phyloP scores from a whole-genome alignment of 768 basidiomycete genomes.

The Cystoderma amianthinum region DNA sequence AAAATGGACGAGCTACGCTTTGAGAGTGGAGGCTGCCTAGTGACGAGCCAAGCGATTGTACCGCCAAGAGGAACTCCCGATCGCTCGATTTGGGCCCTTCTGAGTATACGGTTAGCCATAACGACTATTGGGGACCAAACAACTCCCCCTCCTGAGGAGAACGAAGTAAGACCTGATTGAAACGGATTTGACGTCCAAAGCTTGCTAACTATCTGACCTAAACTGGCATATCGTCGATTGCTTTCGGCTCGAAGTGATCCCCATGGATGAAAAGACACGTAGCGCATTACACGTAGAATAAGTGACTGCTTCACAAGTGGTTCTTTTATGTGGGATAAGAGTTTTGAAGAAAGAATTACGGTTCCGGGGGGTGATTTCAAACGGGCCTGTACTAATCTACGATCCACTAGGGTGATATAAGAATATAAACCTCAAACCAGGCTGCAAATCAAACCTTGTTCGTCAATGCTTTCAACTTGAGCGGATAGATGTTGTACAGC shows the following conservation, averaged over 20 bases:
- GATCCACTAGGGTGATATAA: slow-evolving; percentile 31
- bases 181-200: slow-evolving; percentile 37
- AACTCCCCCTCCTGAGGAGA: slow-evolving; percentile 56
- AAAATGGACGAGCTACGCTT: slow-evolving; percentile 16
- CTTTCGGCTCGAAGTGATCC: slow-evolving; percentile 61
- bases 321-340: slow-evolving; percentile 25
- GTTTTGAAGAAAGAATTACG: slow-evolving; percentile 33
- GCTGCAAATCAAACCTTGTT: slow-evolving; percentile 27
- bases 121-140: slow-evolving; percentile 52
- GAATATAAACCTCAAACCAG: slow-evolving; percentile 5
- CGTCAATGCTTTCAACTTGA: slow-evolving; percentile 32
- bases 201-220: slow-evolving; percentile 38
- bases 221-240: slow-evolving; percentile 36
- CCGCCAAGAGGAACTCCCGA: slow-evolving; percentile 6
- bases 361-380: slow-evolving; percentile 43
- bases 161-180: slow-evolving; percentile 17
- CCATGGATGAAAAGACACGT: slow-evolving; percentile 72
- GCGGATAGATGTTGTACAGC: slow-evolving; percentile 27
- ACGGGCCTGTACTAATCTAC: slow-evolving; percentile 21
- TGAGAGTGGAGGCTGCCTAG: slow-evolving; percentile 43
- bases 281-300: slow-evolving; percentile 55
- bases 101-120: slow-evolving; percentile 13
- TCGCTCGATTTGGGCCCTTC: slow-evolving; percentile 7
- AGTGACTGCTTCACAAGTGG: slow-evolving; percentile 30
- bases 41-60: slow-evolving; percentile 52